These are phyloP conservation scores for Alternaria brassicicola DNA, from an alignment of 2,329 filamentous ascomycete genomes.

Conservation along the genomic window DNA sequence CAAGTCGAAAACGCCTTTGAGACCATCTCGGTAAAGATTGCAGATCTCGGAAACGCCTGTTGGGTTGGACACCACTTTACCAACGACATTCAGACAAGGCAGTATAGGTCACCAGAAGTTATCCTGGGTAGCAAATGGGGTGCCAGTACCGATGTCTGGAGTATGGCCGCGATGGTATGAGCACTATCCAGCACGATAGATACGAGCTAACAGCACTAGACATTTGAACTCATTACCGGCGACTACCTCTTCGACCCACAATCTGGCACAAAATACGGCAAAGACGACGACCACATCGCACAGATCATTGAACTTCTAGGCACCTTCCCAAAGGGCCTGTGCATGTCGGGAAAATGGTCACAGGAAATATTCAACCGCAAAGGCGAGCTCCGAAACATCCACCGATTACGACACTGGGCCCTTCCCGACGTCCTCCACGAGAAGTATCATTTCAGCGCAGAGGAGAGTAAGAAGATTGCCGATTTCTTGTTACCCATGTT, in stretches of 20 bases:
- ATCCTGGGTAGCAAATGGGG: constrained; percentile 98
- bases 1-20: constrained; percentile 69
- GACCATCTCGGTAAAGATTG: constrained; percentile 98
- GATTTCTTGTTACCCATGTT: constrained; percentile 91
- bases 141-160: constrained; percentile 99
- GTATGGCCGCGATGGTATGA: constrained; percentile 97
- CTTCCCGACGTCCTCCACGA: constrained; percentile 90
- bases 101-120: constrained; percentile 96
- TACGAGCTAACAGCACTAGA: constrained; percentile 59
- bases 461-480: constrained; percentile 78
- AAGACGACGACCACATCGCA: constrained; percentile 98
- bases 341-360: constrained; percentile 92
- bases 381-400: constrained; percentile 96
- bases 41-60: constrained; percentile 95
- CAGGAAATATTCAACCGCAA: constrained; percentile 99
- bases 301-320: constrained; percentile 98
- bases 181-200: not conserved
- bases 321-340: constrained; percentile 89
- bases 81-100: constrained; percentile 97
- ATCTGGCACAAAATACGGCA: constrained; percentile 97
- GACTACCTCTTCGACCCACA: constrained; percentile 99
- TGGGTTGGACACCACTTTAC: constrained; percentile 99
- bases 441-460: constrained; percentile 92
- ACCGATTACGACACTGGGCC: constrained; percentile 94
- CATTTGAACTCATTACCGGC: constrained; percentile 96